These are phyloP conservation scores for Globisporangium irregulare DNA, from an alignment of 352 stramenopile species.

Conservation along the genomic window DNA sequence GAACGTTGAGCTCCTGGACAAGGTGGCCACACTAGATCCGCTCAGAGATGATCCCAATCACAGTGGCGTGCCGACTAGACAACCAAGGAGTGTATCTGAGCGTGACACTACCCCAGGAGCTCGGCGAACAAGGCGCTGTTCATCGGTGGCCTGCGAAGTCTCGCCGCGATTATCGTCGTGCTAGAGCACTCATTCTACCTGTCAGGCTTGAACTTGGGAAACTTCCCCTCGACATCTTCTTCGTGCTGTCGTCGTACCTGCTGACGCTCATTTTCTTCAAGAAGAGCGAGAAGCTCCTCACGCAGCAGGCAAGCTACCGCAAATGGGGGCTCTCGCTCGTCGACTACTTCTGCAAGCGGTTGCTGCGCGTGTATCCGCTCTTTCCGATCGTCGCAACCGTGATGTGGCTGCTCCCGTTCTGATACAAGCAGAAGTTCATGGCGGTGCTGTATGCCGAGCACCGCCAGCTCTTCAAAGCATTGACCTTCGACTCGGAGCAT, in stretches of 20 bases:
- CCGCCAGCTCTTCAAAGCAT: constrained; percentile 31
- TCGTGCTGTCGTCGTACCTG: constrained; percentile 24
- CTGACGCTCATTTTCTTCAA: constrained; percentile 22
- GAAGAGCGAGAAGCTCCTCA: constrained; percentile 19
- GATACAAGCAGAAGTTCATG: constrained; percentile 28
- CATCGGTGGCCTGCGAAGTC: constrained; percentile 13
- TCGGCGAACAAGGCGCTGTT: constrained; percentile 11
- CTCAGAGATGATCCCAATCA: no score
- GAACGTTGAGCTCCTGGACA: no score
- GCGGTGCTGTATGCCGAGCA: constrained; percentile 16
- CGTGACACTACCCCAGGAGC: no score
- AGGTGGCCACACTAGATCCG: no score
- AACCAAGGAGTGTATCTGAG: no score
- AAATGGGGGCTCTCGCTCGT: constrained; percentile 18
- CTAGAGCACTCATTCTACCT: constrained; percentile 20
- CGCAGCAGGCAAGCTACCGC: constrained; percentile 8
- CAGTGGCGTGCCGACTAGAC: no score
- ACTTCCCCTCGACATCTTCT: constrained; percentile 19
- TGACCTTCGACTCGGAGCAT: constrained; percentile 17
- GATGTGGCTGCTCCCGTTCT: constrained; percentile 28
- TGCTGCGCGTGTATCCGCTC: constrained; percentile 52
- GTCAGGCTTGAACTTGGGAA: constrained; percentile 11
- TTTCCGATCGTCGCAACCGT: constrained; percentile 32
- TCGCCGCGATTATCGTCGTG: constrained; percentile 18
- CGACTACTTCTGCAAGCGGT: constrained; percentile 49